Evolutionary conservation across 176 grass and related monocot species (phyloP), one percentile per base, ranked within the genome.

Genomic region (Paspalum vaginatum): DNA sequence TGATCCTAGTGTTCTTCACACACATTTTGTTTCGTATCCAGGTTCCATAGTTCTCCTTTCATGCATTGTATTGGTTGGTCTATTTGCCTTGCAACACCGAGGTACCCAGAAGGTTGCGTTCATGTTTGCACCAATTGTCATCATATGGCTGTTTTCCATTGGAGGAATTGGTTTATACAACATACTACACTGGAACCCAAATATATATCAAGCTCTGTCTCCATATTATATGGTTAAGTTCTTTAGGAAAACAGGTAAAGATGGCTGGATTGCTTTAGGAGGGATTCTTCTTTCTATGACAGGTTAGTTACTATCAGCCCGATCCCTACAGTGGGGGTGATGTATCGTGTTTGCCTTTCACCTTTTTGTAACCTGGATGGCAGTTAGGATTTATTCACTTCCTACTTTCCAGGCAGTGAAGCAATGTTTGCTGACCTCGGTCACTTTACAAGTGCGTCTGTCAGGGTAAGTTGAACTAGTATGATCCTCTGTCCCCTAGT

Each of bases 371-470:
- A 58, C n/a, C 40, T 9, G 6, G 46, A 57, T 76, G 38, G 12
- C 12, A 77, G 27, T 73, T 42, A 74, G 27, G 40, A 65, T 24
- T 82, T 71, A 70, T 75, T 54, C 68, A 70, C 20, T 75, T 70
- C 77, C 46, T 39, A 58, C 50, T 82, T 65, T 91, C 61, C 88
- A 98, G 95, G 95, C 79, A 93, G 88, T 43, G 96, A 98, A 88
- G 96, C 96, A 68, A 91, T 98, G 96, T 98, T 93, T 87, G 96
- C 92, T 42, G 92, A 98, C 79, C 92, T 98, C 51, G 96, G 96
- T 51, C 96, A 95, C 83, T 98, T 98, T 81, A 93, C 86, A 7
- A 75, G 82, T 85, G 42, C 84, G 81, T 98, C 96, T 84, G 91
- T 98, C 47, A 95, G 92, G 84, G 96, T 98, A 85, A 75, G 86